phyloP scores from a whole-genome alignment of 2,329 filamentous ascomycete species.

The Claviceps monticola region DNA sequence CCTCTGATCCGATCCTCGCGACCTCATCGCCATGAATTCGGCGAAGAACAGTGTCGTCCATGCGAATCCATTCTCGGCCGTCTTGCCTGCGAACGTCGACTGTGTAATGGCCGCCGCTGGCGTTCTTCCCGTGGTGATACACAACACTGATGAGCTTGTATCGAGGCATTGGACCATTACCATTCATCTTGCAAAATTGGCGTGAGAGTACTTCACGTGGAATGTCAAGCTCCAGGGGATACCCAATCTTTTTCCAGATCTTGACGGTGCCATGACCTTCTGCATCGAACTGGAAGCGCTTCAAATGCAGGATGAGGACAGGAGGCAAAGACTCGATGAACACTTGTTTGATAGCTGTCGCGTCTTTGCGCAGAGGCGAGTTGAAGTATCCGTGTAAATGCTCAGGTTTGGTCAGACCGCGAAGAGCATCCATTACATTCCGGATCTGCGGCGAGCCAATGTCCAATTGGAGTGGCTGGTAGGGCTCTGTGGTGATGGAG shows the following conservation, averaged over 20 bases:
- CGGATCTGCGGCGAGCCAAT: constrained; percentile 77
- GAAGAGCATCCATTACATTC: constrained; percentile 85
- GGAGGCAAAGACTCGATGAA: constrained; percentile 86
- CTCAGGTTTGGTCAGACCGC: constrained; percentile 70
- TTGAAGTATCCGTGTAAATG: constrained; percentile 75
- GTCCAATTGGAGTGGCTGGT: constrained; percentile 87
- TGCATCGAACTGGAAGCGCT: constrained; percentile 92
- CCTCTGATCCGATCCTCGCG: constrained; percentile 70
- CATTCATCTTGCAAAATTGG: constrained; percentile 49
- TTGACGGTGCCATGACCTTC: constrained; percentile 73
- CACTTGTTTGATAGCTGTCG: constrained; percentile 79
- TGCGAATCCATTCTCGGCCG: constrained; percentile 85
- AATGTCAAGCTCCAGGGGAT: constrained; percentile 87
- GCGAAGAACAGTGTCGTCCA: constrained; percentile 85
- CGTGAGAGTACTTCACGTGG: constrained; percentile 79
- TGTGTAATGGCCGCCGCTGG: constrained; percentile 91
- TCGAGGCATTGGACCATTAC: constrained; percentile 57
- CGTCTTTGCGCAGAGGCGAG: constrained; percentile 61
- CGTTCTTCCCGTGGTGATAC: constrained; percentile 96
- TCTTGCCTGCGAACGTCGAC: constrained; percentile 94
- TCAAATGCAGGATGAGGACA: constrained; percentile 86
- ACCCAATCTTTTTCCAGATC: constrained; percentile 96
- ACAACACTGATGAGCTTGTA: constrained; percentile 84
- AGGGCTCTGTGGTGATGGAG: constrained; percentile 85
- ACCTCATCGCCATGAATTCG: constrained; percentile 80